Base-by-base conservation (phyloP, 805 yeast species). In the Saccharomycopsis sp. region DNA sequence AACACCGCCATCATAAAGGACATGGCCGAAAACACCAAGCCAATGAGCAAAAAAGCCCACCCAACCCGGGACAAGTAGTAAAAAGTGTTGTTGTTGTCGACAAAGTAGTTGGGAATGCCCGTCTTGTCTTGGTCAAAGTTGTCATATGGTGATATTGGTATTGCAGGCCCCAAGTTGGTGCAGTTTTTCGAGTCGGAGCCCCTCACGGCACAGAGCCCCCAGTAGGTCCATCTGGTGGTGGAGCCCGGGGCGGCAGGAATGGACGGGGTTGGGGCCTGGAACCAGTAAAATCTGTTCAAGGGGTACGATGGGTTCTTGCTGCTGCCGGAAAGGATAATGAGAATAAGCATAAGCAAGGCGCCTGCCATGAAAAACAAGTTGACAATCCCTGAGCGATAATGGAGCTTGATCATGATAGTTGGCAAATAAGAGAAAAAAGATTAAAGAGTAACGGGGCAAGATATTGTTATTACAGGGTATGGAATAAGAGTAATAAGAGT, bases 131-230 rank as follows among this genome's bases (percentile, higher is more conserved):
- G 13, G 36, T 67, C 70, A 52, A 86, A 86, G 64, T 85, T 84
- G 52, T 74, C 75, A 35, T 60, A 71, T 21, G 96, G 96, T 19
- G 94, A 82, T 56, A 87, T 75, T 32, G 95, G 86, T 61, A 69
- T 78, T n/a, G 84, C 96, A 15, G 96, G 81, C 34, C 59, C 56
- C 53, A 69, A 70, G 16, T 59, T 44, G 33, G 75, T 58, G 62
- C 86, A 86, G 50, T 67, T 55, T 21, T 51, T 34, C 59, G 75
- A 67, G 32, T 55, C 48, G 41, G 73, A 71, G 48, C 70, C 67
- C 12, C 52, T 54, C 29, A 52, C 56, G 21, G 68, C 69, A 48
- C 70, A 67, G 52, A 78, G 67, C 48, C 80, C 77, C 71, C 89
- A 88, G 60, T 74, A 73, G 8, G 88, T 81, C 96, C 96, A 88